These are phyloP conservation scores for Mycena sanguinolenta DNA, from an alignment of 768 basidiomycete genomes.

Conservation along the genomic window DNA sequence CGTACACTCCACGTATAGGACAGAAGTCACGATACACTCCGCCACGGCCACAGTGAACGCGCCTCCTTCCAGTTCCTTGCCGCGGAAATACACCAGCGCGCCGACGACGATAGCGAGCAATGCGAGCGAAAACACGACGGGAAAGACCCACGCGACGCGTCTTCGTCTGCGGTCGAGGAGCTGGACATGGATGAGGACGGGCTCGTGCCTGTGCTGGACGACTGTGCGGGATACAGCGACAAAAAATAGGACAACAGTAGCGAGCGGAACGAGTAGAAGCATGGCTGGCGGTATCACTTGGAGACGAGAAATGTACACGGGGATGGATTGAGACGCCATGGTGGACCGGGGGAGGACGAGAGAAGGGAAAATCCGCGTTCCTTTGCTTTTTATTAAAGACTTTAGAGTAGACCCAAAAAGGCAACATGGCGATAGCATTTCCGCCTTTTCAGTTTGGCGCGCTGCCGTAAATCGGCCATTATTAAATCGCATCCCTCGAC, in stretches of 20 bases:
- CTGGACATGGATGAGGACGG: slow-evolving; percentile 24
- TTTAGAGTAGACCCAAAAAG: background rate
- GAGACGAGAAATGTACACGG: slow-evolving; percentile 20
- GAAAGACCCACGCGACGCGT: slow-evolving; percentile 35
- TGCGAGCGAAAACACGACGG: slow-evolving; percentile 35
- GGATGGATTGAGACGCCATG: slow-evolving; percentile 14
- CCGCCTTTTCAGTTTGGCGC: background rate
- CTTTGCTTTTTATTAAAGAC: background rate
- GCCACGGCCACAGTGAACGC: slow-evolving; percentile 25
- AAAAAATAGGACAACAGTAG: slow-evolving; percentile 32
- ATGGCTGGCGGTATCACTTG: slow-evolving; percentile 33
- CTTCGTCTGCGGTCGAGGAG: slow-evolving; percentile 24
- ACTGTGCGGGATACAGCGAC: slow-evolving; percentile 20
- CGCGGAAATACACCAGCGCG: slow-evolving; percentile 27
- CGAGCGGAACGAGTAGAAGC: slow-evolving; percentile 37
- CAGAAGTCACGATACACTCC: slow-evolving; percentile 29
- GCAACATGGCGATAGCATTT: background rate
- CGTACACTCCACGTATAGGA: slow-evolving; percentile 34
- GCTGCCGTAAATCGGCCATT: background rate
- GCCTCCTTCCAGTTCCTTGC: slow-evolving; percentile 2
- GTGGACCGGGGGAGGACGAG: slow-evolving; percentile 7
- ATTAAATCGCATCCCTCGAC: background rate
- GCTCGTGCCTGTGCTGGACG: slow-evolving; percentile 25
- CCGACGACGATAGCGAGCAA: slow-evolving; percentile 34
- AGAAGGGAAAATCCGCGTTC: background rate